Conservation (phyloP, 2,329 filamentous ascomycete species). For the Penicillium glabrum region DNA sequence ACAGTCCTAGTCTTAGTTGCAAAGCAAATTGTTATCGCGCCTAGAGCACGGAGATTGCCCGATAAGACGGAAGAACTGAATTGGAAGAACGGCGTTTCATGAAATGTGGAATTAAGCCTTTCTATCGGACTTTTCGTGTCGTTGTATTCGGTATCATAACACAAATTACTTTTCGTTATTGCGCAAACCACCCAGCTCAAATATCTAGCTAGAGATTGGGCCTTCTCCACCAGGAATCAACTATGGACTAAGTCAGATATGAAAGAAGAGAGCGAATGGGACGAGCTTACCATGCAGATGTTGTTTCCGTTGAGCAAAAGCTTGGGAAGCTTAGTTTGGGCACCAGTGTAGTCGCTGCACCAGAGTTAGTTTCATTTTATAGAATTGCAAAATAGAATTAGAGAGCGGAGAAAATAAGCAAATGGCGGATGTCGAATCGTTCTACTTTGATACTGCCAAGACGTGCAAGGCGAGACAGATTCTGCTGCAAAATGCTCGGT, state of each 20-base stretch:
- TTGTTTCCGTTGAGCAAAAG: conserved; percentile 98
- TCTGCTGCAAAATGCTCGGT: background rate
- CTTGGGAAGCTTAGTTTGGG: conserved; percentile 86
- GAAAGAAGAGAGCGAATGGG: background rate
- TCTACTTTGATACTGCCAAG: background rate
- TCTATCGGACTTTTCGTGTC: conserved; percentile 19
- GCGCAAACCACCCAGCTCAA: background rate
- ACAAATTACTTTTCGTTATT: conserved; percentile 22
- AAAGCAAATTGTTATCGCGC: background rate
- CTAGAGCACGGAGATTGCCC: background rate
- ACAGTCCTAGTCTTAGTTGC: background rate
- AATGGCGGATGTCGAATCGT: background rate
- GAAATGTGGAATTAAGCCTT: conserved; percentile 12
- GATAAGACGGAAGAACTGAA: background rate
- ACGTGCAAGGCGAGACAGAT: background rate
- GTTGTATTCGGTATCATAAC: conserved; percentile 27
- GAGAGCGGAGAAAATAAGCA: background rate
- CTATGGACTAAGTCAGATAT: conserved; percentile 44
- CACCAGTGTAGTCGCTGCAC: conserved; percentile 81
- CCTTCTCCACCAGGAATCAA: conserved; percentile 78
- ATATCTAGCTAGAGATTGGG: conserved; percentile 46
- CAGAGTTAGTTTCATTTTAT: conserved; percentile 15
- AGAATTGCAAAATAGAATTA: background rate
- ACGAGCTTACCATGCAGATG: conserved; percentile 84
- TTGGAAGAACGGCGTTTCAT: background rate